A percentile compares a stretch with the other conserved stretches of the same genome.
Evolutionary conservation across 2,329 filamentous ascomycete species (phyloP).

Genomic region (Arthrobotrys megalospora): DNA sequence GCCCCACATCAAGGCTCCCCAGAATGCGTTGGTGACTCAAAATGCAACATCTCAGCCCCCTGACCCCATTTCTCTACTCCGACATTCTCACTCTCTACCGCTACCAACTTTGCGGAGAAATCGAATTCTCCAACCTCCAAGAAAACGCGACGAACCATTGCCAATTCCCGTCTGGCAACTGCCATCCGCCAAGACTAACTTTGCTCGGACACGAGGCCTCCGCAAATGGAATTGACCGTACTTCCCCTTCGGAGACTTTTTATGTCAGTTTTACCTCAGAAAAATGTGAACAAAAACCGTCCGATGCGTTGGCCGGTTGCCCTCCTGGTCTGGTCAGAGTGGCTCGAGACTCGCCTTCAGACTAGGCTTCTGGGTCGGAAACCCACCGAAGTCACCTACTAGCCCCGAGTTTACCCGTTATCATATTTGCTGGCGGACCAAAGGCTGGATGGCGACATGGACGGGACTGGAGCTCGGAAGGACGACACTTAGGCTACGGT

Average conservation of each 20-base stretch:
- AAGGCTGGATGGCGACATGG: constrained; percentile 53
- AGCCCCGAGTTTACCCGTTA: constrained; percentile 59
- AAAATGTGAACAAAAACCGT: constrained; percentile 30
- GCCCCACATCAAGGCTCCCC: constrained; percentile 25
- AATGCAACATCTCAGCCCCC: constrained; percentile 31
- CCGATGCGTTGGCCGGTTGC: constrained; percentile 42
- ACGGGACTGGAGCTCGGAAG: constrained; percentile 44
- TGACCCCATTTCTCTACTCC: constrained; percentile 19
- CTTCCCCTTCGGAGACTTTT: constrained; percentile 60
- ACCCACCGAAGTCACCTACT: constrained; percentile 40
- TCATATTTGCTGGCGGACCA: constrained; percentile 39
- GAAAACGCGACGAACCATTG: constrained; percentile 2
- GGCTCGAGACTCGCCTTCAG: constrained; percentile 11
- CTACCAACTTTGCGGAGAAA: not conserved
- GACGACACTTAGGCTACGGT: constrained; percentile 32
- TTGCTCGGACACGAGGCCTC: constrained; percentile 17
- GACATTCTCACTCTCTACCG: not conserved
- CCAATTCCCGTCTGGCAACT: constrained; percentile 12
- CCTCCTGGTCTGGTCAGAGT: constrained; percentile 15
- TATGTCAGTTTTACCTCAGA: constrained; percentile 49
- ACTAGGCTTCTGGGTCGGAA: constrained; percentile 38
- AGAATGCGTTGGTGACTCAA: constrained; percentile 16
- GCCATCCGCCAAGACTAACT: constrained; percentile 17
- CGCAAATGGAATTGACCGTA: not conserved
- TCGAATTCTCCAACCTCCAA: constrained; percentile 1